Conservation (phyloP, 768 basidiomycete genomes). For the Pulveroboletus sp. region DNA sequence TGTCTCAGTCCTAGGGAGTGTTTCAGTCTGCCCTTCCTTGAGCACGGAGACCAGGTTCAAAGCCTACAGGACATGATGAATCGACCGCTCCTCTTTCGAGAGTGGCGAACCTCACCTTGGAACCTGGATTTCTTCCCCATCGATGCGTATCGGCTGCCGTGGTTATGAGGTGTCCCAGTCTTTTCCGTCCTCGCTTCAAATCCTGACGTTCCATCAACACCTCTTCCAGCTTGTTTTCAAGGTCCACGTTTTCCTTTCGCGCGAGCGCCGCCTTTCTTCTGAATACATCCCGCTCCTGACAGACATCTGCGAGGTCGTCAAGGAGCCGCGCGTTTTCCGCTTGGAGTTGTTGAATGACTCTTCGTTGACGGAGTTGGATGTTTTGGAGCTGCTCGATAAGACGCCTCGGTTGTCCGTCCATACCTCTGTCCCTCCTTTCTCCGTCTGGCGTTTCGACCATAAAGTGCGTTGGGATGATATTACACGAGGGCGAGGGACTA, state of each 20-base stretch:
- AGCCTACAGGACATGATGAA: conserved; percentile 1
- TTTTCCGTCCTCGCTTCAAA: conserved; percentile 20
- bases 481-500: neutral
- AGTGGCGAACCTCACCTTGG: too few species aligned
- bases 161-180: conserved; percentile 1
- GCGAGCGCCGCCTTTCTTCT: conserved; percentile 16
- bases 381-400: conserved; percentile 25
- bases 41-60: neutral
- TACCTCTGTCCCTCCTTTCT: neutral
- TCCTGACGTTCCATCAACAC: conserved; percentile 14
- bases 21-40: conserved; percentile 1
- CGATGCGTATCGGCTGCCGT: neutral
- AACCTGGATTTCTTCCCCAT: neutral
- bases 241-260: conserved; percentile 21
- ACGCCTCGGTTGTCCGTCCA: conserved; percentile 8
- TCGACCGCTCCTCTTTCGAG: too few species aligned
- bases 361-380: conserved; percentile 22
- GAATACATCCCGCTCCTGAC: conserved; percentile 24
- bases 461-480: neutral
- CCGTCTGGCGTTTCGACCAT: neutral
- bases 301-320: conserved; percentile 22
- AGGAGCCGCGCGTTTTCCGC: conserved; percentile 2
- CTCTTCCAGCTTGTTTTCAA: conserved; percentile 11
- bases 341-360: conserved; percentile 6
- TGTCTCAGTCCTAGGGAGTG: neutral